phyloP scores from a whole-genome alignment of 164 flowering plant species.

The Aristolochia californica region DNA sequence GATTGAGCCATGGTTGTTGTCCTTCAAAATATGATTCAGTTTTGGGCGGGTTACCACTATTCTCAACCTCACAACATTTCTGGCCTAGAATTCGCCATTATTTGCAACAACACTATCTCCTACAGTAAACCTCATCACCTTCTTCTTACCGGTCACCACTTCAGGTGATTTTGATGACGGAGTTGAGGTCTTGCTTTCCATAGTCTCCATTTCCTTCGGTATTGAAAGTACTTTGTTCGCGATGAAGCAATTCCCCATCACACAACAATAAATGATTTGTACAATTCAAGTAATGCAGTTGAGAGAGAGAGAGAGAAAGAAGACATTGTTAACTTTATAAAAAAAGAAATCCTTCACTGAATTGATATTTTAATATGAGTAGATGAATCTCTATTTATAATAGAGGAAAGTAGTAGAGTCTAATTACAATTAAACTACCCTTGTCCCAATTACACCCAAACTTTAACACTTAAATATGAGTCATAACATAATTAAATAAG shows the following conservation, averaged over 20 bases:
- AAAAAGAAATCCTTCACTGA: too few relatives aligned
- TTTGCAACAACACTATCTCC: neutral
- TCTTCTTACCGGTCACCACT: neutral
- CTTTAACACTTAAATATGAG: too few relatives aligned
- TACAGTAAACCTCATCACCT: conserved; percentile 4
- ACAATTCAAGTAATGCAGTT: too few relatives aligned
- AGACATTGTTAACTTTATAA: too few relatives aligned
- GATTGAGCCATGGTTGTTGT: neutral
- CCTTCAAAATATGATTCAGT: conserved; percentile 2
- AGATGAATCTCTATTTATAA: too few relatives aligned
- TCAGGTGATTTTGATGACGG: neutral
- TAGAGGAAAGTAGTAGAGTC: too few relatives aligned
- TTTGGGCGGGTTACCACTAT: conserved; percentile 5
- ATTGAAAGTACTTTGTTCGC: neutral
- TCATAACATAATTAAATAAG: too few relatives aligned
- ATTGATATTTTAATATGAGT: too few relatives aligned
- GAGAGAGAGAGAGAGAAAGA: too few relatives aligned
- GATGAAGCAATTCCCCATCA: neutral
- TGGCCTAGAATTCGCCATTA: neutral
- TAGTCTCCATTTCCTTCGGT: neutral
- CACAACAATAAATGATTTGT: too few relatives aligned
- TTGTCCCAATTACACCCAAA: too few relatives aligned
- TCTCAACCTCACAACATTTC: conserved; percentile 5
- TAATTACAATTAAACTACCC: too few relatives aligned
- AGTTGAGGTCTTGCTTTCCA: neutral